Conservation (phyloP, 805 yeast genomes). For the Zygosaccharomyces siamensis region DNA sequence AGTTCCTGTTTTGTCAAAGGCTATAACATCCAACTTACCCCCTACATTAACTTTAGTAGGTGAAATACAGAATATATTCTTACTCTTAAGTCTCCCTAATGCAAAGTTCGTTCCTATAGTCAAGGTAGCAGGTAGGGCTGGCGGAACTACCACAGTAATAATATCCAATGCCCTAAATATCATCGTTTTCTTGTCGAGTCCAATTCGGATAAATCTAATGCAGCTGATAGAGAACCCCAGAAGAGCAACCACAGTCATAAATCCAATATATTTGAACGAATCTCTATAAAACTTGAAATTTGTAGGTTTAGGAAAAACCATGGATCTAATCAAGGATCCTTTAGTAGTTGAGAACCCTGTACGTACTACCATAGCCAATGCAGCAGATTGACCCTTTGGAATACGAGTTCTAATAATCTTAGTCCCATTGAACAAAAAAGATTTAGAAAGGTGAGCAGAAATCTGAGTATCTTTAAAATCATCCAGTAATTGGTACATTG, state of each 20-base stretch:
- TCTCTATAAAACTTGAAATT: constrained; percentile 92
- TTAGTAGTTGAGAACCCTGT: constrained; percentile 96
- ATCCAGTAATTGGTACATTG: constrained; percentile 51
- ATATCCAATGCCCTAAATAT: constrained; percentile 87
- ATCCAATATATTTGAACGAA: constrained; percentile 92
- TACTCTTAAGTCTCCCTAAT: constrained; percentile 61
- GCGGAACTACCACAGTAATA: constrained; percentile 96
- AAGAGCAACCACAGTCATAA: constrained; percentile 81
- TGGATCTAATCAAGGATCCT: constrained; percentile 88
- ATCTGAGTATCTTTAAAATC: constrained; percentile 54
- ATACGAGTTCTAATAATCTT: constrained; percentile 77
- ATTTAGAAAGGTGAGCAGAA: constrained; percentile 61
- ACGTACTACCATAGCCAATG: constrained; percentile 78
- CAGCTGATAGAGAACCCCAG: constrained; percentile 83
- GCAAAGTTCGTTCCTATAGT: constrained; percentile 97
- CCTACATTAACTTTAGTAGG: constrained; percentile 96
- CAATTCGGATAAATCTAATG: constrained; percentile 71
- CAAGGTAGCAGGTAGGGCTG: constrained; percentile 95
- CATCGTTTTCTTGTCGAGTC: constrained; percentile 64
- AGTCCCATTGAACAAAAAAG: constrained; percentile 84
- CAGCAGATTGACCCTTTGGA: constrained; percentile 47
- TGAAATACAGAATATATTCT: constrained; percentile 78
- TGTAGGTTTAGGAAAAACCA: constrained; percentile 93
- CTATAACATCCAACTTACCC: constrained; percentile 83
- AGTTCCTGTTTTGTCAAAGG: constrained; percentile 97